Percentiles rank a stretch among this genome's conserved stretches.
phyloP scores from a whole-genome alignment of 2,329 filamentous ascomycete species.

The Zymoseptoria tritici region DNA sequence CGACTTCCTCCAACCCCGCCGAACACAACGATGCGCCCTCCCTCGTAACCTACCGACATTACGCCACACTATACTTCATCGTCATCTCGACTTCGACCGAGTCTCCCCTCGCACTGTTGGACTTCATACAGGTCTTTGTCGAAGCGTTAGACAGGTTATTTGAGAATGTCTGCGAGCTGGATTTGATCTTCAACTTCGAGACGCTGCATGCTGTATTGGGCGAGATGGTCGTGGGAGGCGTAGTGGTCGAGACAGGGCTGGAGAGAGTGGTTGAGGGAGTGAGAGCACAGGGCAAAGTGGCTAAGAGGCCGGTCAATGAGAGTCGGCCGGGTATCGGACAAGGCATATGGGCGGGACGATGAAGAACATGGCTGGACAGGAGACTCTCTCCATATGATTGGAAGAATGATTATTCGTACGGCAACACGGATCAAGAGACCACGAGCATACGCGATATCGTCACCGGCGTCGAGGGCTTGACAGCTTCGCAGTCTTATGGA shows the following conservation, averaged over 20 bases:
- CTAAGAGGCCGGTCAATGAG: conserved; percentile 72
- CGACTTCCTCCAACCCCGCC: conserved; percentile 36
- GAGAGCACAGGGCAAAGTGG: conserved; percentile 63
- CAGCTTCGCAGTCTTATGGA: neutral
- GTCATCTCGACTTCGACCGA: conserved; percentile 95
- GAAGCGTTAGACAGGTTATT: conserved; percentile 91
- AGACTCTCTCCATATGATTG: neutral
- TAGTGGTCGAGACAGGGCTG: conserved; percentile 85
- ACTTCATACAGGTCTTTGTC: conserved; percentile 96
- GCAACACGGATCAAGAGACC: neutral
- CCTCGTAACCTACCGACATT: conserved; percentile 95
- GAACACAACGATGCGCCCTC: conserved; percentile 83
- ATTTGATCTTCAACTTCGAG: conserved; percentile 98
- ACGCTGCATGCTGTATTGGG: conserved; percentile 82
- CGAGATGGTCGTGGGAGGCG: conserved; percentile 93
- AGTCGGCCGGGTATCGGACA: conserved; percentile 33
- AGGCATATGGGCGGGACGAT: conserved; percentile 32
- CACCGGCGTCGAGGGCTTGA: neutral
- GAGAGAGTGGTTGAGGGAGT: conserved; percentile 86
- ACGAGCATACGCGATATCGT: neutral
- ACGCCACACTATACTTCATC: conserved; percentile 97
- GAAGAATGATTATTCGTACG: neutral
- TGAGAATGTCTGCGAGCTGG: conserved; percentile 96
- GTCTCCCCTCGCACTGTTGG: conserved; percentile 87
- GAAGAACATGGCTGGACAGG: conserved; percentile 8